A percentile compares a stretch with the other conserved stretches of the same genome.
Conservation (phyloP, 148 eudicot genomes). For the Euryodendron excelsum region DNA sequence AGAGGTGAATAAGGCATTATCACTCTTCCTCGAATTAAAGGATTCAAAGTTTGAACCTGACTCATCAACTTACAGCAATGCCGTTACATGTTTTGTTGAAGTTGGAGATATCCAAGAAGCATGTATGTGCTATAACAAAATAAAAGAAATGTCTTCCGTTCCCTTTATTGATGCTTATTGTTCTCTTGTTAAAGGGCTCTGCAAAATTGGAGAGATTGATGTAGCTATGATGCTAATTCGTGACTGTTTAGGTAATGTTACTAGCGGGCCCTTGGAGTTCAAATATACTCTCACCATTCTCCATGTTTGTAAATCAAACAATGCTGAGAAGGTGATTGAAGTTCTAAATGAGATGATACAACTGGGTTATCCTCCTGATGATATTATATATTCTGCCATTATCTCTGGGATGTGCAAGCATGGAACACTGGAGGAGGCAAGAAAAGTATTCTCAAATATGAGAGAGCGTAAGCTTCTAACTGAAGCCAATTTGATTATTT, state of each 20-base stretch:
- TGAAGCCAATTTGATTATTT: constrained; percentile 62
- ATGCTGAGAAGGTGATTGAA: constrained; percentile 65
- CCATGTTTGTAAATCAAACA: constrained; percentile 66
- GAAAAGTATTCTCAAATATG: constrained; percentile 63
- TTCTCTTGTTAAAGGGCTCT: constrained; percentile 77
- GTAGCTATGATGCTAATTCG: constrained; percentile 64
- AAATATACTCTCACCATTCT: constrained; percentile 64
- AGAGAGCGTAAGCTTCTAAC: constrained; percentile 50
- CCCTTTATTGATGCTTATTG: constrained; percentile 70
- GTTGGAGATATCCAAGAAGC: constrained; percentile 67
- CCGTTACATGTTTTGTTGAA: constrained; percentile 56
- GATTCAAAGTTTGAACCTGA: constrained; percentile 57
- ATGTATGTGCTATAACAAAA: constrained; percentile 58
- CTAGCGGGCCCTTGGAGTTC: constrained; percentile 71
- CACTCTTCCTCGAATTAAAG: constrained; percentile 57
- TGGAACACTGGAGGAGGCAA: constrained; percentile 84
- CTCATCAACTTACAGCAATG: constrained; percentile 57
- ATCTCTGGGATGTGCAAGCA: constrained; percentile 90
- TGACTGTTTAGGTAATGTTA: constrained; percentile 75
- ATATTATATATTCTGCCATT: constrained; percentile 56
- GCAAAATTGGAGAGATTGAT: constrained; percentile 69
- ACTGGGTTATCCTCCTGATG: constrained; percentile 55
- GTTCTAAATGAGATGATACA: constrained; percentile 72
- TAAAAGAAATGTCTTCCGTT: constrained; percentile 52
- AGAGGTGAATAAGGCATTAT: constrained; percentile 52